Percentiles rank a stretch among this genome's conserved stretches.
These are phyloP conservation scores for Exophiala xenobiotica DNA, from an alignment of 2,329 filamentous ascomycete genomes.

Conservation along the genomic window DNA sequence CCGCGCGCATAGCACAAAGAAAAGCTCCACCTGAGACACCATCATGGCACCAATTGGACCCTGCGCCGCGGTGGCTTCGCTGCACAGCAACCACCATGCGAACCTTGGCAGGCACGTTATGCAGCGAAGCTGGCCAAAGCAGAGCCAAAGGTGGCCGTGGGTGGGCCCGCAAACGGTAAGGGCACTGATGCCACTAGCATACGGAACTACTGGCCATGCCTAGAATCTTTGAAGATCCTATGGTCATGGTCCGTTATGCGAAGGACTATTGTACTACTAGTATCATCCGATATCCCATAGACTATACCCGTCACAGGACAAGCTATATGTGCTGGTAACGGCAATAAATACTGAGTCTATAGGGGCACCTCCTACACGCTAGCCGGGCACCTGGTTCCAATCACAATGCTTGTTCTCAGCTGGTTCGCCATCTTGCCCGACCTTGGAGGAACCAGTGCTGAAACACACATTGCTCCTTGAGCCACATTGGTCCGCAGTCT, in stretches of 20 bases:
- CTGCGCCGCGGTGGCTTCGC: too few relatives aligned
- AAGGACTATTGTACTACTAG: neutral
- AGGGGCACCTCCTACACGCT: neutral
- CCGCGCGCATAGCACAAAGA: too few relatives aligned
- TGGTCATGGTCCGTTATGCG: too few relatives aligned
- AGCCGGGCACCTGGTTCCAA: conserved; percentile 1
- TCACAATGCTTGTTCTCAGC: neutral
- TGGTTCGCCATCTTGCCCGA: neutral
- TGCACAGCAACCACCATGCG: conserved; percentile 9
- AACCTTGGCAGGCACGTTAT: conserved; percentile 8
- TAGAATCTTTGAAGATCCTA: too few relatives aligned
- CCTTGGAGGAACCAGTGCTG: neutral
- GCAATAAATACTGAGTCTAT: too few relatives aligned
- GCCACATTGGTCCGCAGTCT: neutral
- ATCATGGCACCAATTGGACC: conserved; percentile 2
- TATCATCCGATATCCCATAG: too few relatives aligned
- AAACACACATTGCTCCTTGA: conserved; percentile 7
- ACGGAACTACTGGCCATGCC: too few relatives aligned
- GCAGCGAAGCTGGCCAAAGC: neutral
- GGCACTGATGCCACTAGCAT: too few relatives aligned
- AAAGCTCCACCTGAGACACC: neutral
- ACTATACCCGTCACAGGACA: too few relatives aligned
- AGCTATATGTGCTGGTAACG: too few relatives aligned
- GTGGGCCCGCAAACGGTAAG: too few relatives aligned
- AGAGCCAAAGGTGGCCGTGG: too few relatives aligned